Base-by-base conservation (phyloP, 2,329 filamentous ascomycete genomes). In the Fusarium cicatricum region DNA sequence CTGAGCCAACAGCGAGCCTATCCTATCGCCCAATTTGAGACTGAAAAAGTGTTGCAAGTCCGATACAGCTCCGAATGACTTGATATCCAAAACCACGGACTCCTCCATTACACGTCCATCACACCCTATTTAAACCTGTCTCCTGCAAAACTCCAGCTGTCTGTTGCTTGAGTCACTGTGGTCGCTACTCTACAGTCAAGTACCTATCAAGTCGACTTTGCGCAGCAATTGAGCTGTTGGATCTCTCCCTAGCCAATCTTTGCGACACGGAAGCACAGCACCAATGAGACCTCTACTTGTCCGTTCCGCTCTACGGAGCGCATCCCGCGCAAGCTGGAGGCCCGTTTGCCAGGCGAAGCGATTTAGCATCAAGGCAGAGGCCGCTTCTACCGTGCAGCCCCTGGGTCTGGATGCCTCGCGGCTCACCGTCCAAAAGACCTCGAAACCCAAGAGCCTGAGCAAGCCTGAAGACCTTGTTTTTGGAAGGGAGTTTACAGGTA, bases 401-500 rank as follows among this genome's bases (percentile, higher is more conserved):
- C 82, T 85, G 50, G 86, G 85, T 51, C 84, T 98, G 63, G 91
- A 98, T 74, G 79, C 89, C n/a, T 84, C 86, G 33, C 89, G 89
- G 76, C 85, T 98, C 56, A 80, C 82, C 42, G 82, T 97, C 86
- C 55, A 87, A 88, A 77, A n/a, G n/a, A 96, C 91, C 2, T 84
- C 81, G 8, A 86, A 83, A 4, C 95, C 94, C 11, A 95, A 94
- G 77, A 74, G 83, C 26, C 80, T 94, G 50, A 81, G 84, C 60
- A 88, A 92, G 48, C 85, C 90, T 12, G 85, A 94, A 72, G 87
- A 96, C 61, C 86, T 99, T 50, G 82, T 98, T 62, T 99, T 99
- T 75, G 95, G 95, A 62, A 85, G 85, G 65, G 89, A 88, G 43
- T 99, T 99, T 77, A 97, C 95, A 70, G 92, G 92, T 93, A 78